Percentiles rank a stretch among this genome's conserved stretches.
phyloP scores from a whole-genome alignment of 2,329 filamentous ascomycete genomes.

The Curvularia sp. region DNA sequence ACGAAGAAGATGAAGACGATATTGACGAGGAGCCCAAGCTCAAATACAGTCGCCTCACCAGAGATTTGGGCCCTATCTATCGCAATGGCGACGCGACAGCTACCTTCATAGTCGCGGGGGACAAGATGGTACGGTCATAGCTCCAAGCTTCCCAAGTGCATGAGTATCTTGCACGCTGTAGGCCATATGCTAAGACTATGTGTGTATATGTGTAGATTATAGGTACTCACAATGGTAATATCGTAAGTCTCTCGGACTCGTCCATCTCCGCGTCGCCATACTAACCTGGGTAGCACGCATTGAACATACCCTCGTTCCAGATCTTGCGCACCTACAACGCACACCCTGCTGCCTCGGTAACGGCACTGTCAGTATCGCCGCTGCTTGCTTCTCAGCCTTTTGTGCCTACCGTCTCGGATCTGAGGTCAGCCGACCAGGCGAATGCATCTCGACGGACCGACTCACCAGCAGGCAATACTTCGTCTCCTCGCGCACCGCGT shows the following conservation, averaged over 20 bases:
- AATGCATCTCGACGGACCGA: conserved; percentile 51
- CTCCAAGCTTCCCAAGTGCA: conserved; percentile 12
- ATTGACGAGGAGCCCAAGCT: conserved; percentile 93
- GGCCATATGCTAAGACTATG: conserved; percentile 57
- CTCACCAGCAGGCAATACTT: conserved; percentile 41
- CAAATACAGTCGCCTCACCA: conserved; percentile 89
- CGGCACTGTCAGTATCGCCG: conserved; percentile 87
- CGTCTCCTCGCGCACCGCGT: conserved; percentile 61
- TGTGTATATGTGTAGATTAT: conserved; percentile 77
- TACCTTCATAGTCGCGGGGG: conserved; percentile 84
- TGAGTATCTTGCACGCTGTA: conserved; percentile 64
- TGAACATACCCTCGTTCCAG: conserved; percentile 83
- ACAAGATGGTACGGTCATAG: conserved; percentile 81
- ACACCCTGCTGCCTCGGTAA: conserved; percentile 84
- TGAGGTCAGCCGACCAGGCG: conserved; percentile 35
- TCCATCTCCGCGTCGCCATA: neutral
- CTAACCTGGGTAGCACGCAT: conserved; percentile 70
- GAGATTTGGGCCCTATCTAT: conserved; percentile 80
- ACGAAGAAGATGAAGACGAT: conserved; percentile 74
- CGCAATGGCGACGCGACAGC: conserved; percentile 95
- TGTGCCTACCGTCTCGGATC: conserved; percentile 28
- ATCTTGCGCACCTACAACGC: conserved; percentile 86
- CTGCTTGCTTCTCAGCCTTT: conserved; percentile 67
- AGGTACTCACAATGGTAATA: conserved; percentile 95
- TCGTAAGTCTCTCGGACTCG: conserved; percentile 65